Evolutionary conservation across 1,284 basidiomycete genomes (phyloP).

Genomic region (Leccinum huronense): DNA sequence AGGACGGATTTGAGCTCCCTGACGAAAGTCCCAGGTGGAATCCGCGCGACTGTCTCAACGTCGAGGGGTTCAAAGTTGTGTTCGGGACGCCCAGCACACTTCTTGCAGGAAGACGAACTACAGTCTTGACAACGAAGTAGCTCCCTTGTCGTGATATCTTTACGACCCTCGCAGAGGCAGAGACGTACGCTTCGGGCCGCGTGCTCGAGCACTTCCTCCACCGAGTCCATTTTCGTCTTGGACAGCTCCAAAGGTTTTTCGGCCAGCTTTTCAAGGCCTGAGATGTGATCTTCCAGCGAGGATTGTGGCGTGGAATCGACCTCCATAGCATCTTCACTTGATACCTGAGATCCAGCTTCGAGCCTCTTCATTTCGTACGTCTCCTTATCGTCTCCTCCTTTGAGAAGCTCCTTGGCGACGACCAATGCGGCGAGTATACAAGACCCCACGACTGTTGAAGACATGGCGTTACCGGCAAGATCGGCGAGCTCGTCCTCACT

Average conservation of each 20-base stretch:
- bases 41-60: conserved; percentile 46
- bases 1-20: conserved; percentile 75
- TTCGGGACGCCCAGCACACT: conserved; percentile 87
- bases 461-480: conserved; percentile 96
- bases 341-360: conserved; percentile 39
- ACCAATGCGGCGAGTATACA: conserved; percentile 84
- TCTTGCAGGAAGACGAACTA: conserved; percentile 75
- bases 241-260: conserved; percentile 69
- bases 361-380: conserved; percentile 62
- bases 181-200: conserved; percentile 76
- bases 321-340: conserved; percentile 45
- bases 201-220: conserved; percentile 59
- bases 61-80: conserved; percentile 70
- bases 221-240: conserved; percentile 46
- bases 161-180: conserved; percentile 87
- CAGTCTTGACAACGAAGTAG: conserved; percentile 78
- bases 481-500: conserved; percentile 93
- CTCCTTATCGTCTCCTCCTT: conserved; percentile 57
- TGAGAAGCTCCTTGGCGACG: conserved; percentile 62
- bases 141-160: conserved; percentile 69
- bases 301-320: conserved; percentile 39
- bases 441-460: conserved; percentile 91
- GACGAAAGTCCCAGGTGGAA: conserved; percentile 72
- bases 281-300: conserved; percentile 51
- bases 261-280: conserved; percentile 67